phyloP scores from a whole-genome alignment of 2,329 filamentous ascomycete species.

The Raffaelea arxii region DNA sequence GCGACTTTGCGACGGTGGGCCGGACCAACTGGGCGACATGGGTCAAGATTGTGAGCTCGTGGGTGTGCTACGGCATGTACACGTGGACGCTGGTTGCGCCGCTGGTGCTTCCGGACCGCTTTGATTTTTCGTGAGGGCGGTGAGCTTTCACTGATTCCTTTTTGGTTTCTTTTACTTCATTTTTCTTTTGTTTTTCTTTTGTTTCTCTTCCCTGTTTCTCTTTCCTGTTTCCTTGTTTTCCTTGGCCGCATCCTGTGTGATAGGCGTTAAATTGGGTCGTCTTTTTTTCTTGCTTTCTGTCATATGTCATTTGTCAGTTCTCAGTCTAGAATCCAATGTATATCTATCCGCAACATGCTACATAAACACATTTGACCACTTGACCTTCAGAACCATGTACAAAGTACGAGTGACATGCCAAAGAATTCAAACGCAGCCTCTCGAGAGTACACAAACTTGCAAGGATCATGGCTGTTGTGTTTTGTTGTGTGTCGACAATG shows the following conservation, averaged over 20 bases:
- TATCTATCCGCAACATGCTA: too few relatives aligned
- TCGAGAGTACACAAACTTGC: too few relatives aligned
- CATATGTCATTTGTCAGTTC: too few relatives aligned
- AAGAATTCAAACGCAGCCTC: too few relatives aligned
- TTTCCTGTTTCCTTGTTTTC: background rate
- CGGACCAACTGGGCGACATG: conserved; percentile 95
- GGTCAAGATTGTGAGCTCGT: conserved; percentile 97
- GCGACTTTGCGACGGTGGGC: conserved; percentile 84
- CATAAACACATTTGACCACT: too few relatives aligned
- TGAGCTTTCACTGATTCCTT: background rate
- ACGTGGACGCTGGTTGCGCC: conserved; percentile 88
- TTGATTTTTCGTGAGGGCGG: conserved; percentile 37
- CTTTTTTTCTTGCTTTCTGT: background rate
- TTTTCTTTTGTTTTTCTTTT: background rate
- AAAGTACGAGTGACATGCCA: too few relatives aligned
- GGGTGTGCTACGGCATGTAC: conserved; percentile 93
- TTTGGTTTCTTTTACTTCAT: background rate
- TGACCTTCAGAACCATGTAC: too few relatives aligned
- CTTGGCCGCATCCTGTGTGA: background rate
- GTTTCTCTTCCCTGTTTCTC: background rate
- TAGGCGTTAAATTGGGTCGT: background rate
- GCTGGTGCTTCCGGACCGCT: conserved; percentile 74
- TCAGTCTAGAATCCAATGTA: too few relatives aligned
- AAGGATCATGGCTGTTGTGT: too few relatives aligned
- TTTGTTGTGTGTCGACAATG: too few relatives aligned